Evolutionary conservation across 805 yeast genomes (phyloP).

Genomic region (Wickerhamomyces sydowiorum): DNA sequence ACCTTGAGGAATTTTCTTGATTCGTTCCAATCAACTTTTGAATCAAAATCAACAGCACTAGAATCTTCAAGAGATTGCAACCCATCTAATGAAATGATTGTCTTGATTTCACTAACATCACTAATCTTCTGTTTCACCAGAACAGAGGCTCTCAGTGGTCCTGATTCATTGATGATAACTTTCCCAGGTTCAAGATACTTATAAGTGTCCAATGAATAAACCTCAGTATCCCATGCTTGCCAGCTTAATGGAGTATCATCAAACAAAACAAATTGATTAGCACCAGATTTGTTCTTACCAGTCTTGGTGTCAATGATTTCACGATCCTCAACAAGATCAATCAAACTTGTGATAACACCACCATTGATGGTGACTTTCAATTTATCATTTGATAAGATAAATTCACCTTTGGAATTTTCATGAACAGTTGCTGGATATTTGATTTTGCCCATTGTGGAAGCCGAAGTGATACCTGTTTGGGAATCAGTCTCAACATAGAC

Average conservation of each 20-base stretch:
- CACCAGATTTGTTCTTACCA: conserved; percentile 55
- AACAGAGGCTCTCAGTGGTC: conserved; percentile 59
- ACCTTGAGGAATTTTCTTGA: conserved; percentile 85
- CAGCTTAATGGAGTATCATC: conserved; percentile 87
- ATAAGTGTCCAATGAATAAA: conserved; percentile 74
- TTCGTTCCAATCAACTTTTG: conserved; percentile 81
- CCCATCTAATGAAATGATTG: conserved; percentile 67
- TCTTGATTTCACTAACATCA: conserved; percentile 49
- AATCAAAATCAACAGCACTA: conserved; percentile 44
- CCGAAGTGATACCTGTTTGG: conserved; percentile 9
- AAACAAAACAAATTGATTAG: conserved; percentile 75
- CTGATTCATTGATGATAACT: conserved; percentile 37
- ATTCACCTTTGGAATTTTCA: conserved; percentile 34
- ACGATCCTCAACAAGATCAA: conserved; percentile 50
- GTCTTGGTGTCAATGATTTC: conserved; percentile 61
- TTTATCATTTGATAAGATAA: conserved; percentile 53
- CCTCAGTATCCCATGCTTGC: conserved; percentile 98
- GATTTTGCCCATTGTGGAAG: conserved; percentile 10
- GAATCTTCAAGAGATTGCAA: conserved; percentile 28
- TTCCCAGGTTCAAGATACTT: conserved; percentile 36
- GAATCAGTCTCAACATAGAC: conserved; percentile 7
- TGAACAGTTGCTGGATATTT: conserved; percentile 45
- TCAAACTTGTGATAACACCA: conserved; percentile 57
- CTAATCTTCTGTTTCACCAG: conserved; percentile 58
- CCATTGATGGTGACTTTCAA: conserved; percentile 55